Evolutionary conservation across 2,329 filamentous ascomycete genomes (phyloP).

Genomic region (Coniosporium tulheliwenetii): DNA sequence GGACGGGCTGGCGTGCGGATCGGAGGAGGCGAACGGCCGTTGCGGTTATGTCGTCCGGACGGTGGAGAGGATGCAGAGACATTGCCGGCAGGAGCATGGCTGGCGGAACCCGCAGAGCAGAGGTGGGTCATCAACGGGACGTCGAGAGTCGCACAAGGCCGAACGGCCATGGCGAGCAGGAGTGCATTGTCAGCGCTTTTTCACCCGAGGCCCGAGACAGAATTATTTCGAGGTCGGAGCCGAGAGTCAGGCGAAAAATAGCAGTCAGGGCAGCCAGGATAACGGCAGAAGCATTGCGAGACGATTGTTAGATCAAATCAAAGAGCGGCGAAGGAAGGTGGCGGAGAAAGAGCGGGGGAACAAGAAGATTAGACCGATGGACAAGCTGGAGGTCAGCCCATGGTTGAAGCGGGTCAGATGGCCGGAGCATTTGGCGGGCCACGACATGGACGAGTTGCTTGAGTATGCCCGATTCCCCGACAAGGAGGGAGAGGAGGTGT

Average conservation of each 20-base stretch:
- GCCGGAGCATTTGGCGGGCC: background rate
- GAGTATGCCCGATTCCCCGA: background rate
- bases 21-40: too few relatives aligned
- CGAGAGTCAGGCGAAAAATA: background rate
- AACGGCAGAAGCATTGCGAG: too few relatives aligned
- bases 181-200: too few relatives aligned
- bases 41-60: background rate
- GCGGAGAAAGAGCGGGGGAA: slow-evolving; percentile 15
- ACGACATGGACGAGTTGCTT: background rate
- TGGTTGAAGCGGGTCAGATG: background rate
- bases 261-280: too few relatives aligned
- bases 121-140: too few relatives aligned
- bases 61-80: background rate
- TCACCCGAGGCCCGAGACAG: background rate
- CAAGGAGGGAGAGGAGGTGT: background rate
- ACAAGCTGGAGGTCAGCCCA: background rate
- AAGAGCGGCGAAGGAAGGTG: too few relatives aligned
- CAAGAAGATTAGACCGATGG: background rate
- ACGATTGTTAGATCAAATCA: too few relatives aligned
- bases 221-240: background rate
- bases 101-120: too few relatives aligned
- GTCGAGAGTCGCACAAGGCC: background rate
- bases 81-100: background rate
- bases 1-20: too few relatives aligned
- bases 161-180: background rate